Percentiles rank a stretch among this genome's conserved stretches.
Evolutionary conservation across 257 asterid genomes (phyloP).

Genomic region (Linderniella brevidens): DNA sequence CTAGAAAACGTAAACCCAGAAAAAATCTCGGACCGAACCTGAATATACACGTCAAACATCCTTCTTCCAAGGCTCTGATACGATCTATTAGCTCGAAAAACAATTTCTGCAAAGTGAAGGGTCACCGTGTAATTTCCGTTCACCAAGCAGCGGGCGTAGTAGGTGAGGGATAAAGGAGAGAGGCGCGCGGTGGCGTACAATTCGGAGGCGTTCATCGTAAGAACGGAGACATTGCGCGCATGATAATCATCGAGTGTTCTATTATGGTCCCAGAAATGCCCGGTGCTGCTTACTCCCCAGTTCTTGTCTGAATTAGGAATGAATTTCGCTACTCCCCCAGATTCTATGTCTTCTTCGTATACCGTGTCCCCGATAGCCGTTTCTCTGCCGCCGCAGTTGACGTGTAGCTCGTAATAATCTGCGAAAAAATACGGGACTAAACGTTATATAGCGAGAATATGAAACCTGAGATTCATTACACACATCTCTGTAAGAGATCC

Average conservation of each 20-base stretch:
- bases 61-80: constrained; percentile 70
- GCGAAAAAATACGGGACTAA: too few species aligned
- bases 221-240: constrained; percentile 18
- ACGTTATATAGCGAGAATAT: too few species aligned
- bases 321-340: constrained; percentile 72
- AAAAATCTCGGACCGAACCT: constrained; percentile 24
- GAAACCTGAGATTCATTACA: too few species aligned
- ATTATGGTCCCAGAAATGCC: constrained; percentile 70
- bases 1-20: not conserved
- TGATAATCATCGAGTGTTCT: constrained; percentile 38
- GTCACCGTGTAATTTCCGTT: constrained; percentile 71
- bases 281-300: constrained; percentile 97
- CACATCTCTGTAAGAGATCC: too few species aligned
- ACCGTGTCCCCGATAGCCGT: constrained; percentile 2
- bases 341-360: constrained; percentile 55
- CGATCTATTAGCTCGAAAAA: constrained; percentile 49
- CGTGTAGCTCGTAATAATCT: constrained; percentile 22
- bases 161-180: constrained; percentile 79
- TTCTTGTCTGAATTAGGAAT: constrained; percentile 12
- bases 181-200: constrained; percentile 59
- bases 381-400: constrained; percentile 78
- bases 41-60: constrained; percentile 73
- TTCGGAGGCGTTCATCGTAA: constrained; percentile 20
- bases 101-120: constrained; percentile 78
- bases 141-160: constrained; percentile 64